Evolutionary conservation across 805 yeast genomes (phyloP).

Genomic region (Zygotorulaspora chibaensis): DNA sequence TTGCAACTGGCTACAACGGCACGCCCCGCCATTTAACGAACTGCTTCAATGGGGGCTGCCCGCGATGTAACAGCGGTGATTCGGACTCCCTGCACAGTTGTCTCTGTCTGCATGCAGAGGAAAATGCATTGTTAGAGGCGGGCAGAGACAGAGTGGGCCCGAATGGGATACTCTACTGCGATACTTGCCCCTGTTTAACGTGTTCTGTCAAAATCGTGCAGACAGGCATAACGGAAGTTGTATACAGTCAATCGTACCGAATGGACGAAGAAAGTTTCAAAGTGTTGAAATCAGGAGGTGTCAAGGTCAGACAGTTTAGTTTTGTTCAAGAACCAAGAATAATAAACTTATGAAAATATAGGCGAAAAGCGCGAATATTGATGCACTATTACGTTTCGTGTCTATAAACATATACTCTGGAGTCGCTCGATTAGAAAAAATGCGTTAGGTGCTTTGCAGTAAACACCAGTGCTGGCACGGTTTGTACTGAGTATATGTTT

Average conservation of each 20-base stretch:
- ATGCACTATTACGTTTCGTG: no score
- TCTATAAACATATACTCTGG: no score
- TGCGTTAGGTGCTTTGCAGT: no score
- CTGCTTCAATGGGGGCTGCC: slow-evolving; percentile 95
- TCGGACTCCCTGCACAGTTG: slow-evolving; percentile 77
- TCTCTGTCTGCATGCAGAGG: slow-evolving; percentile 94
- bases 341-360: slow-evolving; percentile 15
- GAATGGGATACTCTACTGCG: slow-evolving; percentile 73
- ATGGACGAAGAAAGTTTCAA: slow-evolving; percentile 79
- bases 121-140: slow-evolving; percentile 89
- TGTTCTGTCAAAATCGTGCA: slow-evolving; percentile 95
- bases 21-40: slow-evolving; percentile 85
- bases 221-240: slow-evolving; percentile 85
- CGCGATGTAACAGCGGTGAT: slow-evolving; percentile 72
- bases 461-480: no score
- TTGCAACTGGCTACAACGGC: slow-evolving; percentile 97
- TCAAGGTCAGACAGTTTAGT: slow-evolving; percentile 58
- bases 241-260: slow-evolving; percentile 84
- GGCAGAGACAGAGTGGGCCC: slow-evolving; percentile 79
- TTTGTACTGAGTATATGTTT: neutral
- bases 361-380: neutral
- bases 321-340: slow-evolving; percentile 28
- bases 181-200: slow-evolving; percentile 95
- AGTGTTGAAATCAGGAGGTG: slow-evolving; percentile 72
- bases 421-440: no score